These are phyloP conservation scores for Aspergillus fructus DNA, from an alignment of 2,329 filamentous ascomycete species.

Conservation along the genomic window DNA sequence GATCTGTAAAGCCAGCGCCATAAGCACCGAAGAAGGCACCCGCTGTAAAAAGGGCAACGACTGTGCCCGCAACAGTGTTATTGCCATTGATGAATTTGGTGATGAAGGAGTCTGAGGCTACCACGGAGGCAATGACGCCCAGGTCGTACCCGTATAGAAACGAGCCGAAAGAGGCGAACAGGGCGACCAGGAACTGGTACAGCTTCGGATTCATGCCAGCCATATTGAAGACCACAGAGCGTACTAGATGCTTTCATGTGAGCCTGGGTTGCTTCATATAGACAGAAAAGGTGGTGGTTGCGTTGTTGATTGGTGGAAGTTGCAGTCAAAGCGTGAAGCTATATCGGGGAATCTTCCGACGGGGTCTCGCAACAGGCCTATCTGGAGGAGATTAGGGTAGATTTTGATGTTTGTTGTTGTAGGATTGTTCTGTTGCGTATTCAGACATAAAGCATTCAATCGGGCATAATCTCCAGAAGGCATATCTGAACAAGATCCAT, in stretches of 20 bases:
- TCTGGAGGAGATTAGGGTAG: no score
- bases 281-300: neutral
- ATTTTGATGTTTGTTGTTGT: no score
- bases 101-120: constrained; percentile 6
- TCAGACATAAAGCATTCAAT: no score
- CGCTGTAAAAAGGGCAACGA: constrained; percentile 6
- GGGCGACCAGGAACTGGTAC: constrained; percentile 7
- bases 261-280: neutral
- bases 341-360: neutral
- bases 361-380: neutral
- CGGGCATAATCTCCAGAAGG: no score
- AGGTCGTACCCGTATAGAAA: constrained; percentile 12
- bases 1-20: constrained; percentile 5
- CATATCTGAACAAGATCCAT: no score
- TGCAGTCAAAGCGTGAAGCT: neutral
- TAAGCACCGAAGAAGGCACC: constrained; percentile 8
- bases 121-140: constrained; percentile 8
- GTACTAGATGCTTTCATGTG: neutral
- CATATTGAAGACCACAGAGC: no score
- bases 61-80: constrained; percentile 4
- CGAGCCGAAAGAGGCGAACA: constrained; percentile 4
- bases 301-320: constrained; percentile 4
- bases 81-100: neutral
- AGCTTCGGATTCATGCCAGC: constrained; percentile 3
- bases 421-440: no score